Evolutionary conservation across 495 filamentous ascomycete genomes (phyloP), one percentile per base, ranked within the genome.

Genomic region (Penicillium paradoxum): DNA sequence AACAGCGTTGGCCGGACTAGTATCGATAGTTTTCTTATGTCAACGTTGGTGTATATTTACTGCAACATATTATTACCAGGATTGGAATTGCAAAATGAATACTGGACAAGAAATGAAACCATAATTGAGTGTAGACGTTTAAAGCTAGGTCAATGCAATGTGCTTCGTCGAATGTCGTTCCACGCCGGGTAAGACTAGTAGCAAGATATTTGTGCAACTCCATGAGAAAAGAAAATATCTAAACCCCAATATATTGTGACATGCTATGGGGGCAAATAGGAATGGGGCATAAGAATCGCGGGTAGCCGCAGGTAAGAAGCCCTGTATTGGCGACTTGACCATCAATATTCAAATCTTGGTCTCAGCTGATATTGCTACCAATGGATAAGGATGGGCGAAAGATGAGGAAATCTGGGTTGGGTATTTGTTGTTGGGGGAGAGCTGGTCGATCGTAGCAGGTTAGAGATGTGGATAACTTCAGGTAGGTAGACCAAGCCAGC

Each of bases 171-270:
- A 29, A 57, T 56, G 45, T 49, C 54, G 30, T 51, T 54, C 57
- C 51, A 47, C 54, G 56, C 62, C 59, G 34, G 32, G 41, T 45
- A 45, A 32, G 17, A 4, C 33, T 24, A 9, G n/a, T 9, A 54
- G 30, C 19, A 44, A 42, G 49, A 47, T 27, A 19, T 56, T 49
- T 53, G 59, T 61, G 53, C 52, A 58, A 65, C 59, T 56, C 62
- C 61, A 47, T 44, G 41, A 39, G 27, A 37, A 42, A 34, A 17
- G 9, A 36, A 21, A 27, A 7, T 27, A 37, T 17, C 3, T 4
- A 44, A 43, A 39, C 19, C 15, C 8, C 4, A 45, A 55, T 27
- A 25, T 66, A 55, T 53, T 60, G 52, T 45, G 58, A 60, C 55
- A 55, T 56, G 56, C 55, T 38, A 33, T 25, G n/a, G 19, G 29